Evolutionary conservation across 306 rosid species (phyloP).

Genomic region (Quercus cerris): DNA sequence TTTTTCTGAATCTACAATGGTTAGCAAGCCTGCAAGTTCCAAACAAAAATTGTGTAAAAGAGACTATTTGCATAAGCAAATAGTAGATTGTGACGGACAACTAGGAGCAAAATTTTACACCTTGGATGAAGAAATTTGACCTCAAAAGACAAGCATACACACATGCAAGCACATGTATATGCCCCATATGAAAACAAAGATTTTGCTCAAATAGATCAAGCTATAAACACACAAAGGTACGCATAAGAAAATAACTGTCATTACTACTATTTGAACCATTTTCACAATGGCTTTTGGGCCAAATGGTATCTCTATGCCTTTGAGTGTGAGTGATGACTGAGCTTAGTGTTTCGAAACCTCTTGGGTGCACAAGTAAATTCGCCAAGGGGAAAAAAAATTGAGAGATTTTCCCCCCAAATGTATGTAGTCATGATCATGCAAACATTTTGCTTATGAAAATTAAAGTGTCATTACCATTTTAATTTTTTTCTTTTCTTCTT

Average conservation of each 20-base stretch:
- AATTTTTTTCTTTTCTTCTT: background rate
- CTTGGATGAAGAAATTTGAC: background rate
- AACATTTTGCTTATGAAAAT: background rate
- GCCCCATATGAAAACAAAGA: background rate
- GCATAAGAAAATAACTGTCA: background rate
- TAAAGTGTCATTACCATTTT: background rate
- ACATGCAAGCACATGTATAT: background rate
- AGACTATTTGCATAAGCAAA: background rate
- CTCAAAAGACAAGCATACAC: background rate
- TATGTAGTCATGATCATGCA: too few species aligned
- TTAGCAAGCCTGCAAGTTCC: conserved; percentile 9
- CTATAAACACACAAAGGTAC: too few species aligned
- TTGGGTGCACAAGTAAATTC: too few species aligned
- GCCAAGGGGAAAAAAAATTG: background rate
- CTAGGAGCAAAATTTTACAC: background rate
- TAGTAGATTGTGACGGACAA: background rate
- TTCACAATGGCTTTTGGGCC: background rate
- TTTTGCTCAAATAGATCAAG: background rate
- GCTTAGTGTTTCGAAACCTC: too few species aligned
- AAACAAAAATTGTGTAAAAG: background rate
- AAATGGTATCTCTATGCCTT: too few species aligned
- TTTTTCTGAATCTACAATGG: background rate
- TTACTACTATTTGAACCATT: background rate
- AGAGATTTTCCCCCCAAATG: background rate
- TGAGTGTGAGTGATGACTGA: too few species aligned